A percentile compares a stretch with the other conserved stretches of the same genome.
Evolutionary conservation across 805 yeast genomes (phyloP).

Genomic region (Candida broadrunensis): DNA sequence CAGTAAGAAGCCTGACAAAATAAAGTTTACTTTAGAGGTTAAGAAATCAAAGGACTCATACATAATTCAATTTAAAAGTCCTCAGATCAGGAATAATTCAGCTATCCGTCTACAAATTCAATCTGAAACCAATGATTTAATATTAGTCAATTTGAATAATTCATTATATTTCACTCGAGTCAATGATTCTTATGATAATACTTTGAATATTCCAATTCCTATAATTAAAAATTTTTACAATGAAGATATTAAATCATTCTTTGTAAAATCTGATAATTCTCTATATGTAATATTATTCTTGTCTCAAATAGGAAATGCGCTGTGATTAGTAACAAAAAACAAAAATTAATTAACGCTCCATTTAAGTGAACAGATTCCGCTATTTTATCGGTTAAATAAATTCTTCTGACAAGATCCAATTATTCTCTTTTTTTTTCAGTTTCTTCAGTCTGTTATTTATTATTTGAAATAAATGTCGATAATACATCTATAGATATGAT

Average conservation of each 20-base stretch:
- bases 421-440: too few species aligned
- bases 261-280: slow-evolving; percentile 10
- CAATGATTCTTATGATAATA: neutral
- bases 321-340: too few species aligned
- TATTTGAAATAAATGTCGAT: too few species aligned
- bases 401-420: too few species aligned
- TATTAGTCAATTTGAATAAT: slow-evolving; percentile 11
- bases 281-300: slow-evolving; percentile 10
- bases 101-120: neutral
- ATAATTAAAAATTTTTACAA: neutral
- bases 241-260: slow-evolving; percentile 8
- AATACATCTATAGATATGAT: too few species aligned
- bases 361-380: too few species aligned
- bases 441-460: too few species aligned
- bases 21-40: neutral
- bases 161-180: slow-evolving; percentile 8
- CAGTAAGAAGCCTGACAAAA: neutral
- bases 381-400: too few species aligned
- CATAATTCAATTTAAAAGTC: neutral
- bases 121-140: slow-evolving; percentile 5
- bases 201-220: slow-evolving; percentile 9
- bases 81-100: neutral
- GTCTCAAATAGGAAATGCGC: slow-evolving; percentile 1
- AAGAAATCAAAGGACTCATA: neutral
- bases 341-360: too few species aligned